These are phyloP conservation scores for Misopates orontium DNA, from an alignment of 257 asterid species.

Conservation along the genomic window DNA sequence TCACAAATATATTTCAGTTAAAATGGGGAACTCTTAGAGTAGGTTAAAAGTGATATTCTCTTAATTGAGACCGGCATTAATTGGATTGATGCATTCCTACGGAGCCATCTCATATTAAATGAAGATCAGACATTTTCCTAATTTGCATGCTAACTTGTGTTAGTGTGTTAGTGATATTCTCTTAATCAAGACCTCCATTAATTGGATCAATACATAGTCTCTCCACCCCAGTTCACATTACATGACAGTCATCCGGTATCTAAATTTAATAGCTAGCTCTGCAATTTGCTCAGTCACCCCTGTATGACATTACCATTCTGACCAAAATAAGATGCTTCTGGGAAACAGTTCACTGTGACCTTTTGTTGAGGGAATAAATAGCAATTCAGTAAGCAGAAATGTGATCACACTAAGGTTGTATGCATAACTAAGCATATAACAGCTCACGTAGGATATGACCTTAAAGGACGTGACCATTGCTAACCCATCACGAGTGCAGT, in stretches of 20 bases:
- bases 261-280: constrained; percentile 22
- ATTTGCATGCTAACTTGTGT: no score
- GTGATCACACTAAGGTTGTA: neutral
- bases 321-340: no score
- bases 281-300: neutral
- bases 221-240: constrained; percentile 24
- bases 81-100: neutral
- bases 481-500: neutral
- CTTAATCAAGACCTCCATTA: no score
- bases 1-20: constrained; percentile 17
- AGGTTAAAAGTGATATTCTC: neutral
- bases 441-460: neutral
- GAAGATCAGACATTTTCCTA: no score
- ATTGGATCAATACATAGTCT: neutral
- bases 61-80: constrained; percentile 5
- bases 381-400: no score
- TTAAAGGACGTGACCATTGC: neutral
- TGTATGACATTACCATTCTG: no score
- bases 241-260: constrained; percentile 20
- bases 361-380: no score
- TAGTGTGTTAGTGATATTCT: no score
- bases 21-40: neutral
- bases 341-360: no score
- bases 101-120: no score
- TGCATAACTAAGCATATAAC: neutral